Base-by-base conservation (phyloP, 1,139 yeast genomes). In the Pichia sp. region DNA sequence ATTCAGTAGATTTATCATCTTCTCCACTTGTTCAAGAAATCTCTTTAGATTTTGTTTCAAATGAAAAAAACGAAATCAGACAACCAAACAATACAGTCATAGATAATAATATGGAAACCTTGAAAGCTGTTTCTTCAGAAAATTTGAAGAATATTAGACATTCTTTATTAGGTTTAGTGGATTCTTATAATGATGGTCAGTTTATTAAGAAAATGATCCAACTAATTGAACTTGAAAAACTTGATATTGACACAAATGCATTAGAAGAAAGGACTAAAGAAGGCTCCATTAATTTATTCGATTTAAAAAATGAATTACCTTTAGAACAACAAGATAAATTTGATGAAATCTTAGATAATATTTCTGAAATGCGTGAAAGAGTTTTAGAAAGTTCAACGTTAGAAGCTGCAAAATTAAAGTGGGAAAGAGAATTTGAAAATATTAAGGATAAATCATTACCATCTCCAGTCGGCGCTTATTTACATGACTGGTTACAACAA, bases 131-230 rank as follows among this genome's bases (percentile, higher is more conserved):
- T 7, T 81, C 80, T 37, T 78, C 96, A 0, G 76, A 79, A 49
- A 94, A 95, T 6, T 71, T 89, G 63, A 81, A 80, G 53, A 82
- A 82, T 13, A 82, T 89, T 45, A 76, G 94, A 57, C 87, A 85
- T 52, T 76, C 94, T 2, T 68, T 89, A 29, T 59, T 78, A 30
- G 96, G 94, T 0, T 68, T 91, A 33, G 66, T 47, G 38, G 61
- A 48, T 15, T 47, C 53, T 13, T 47, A 51, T 40, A 48, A 48
- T 33, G 50, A 55, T 28, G 54, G 56, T 16, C 45, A 51, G 30
- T 53, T 54, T 35, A 43, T 55, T 18, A 46, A 45, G 21, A 47
- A 52, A 27, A 36, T 59, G 11, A 35, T 50, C 19, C 42, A 47
- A 31, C 37, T 48, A 20, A 48, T 53, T 19, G 52, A 53, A 37